phyloP scores from a whole-genome alignment of 2,329 filamentous ascomycete species.

The Sarocladium oryzae region DNA sequence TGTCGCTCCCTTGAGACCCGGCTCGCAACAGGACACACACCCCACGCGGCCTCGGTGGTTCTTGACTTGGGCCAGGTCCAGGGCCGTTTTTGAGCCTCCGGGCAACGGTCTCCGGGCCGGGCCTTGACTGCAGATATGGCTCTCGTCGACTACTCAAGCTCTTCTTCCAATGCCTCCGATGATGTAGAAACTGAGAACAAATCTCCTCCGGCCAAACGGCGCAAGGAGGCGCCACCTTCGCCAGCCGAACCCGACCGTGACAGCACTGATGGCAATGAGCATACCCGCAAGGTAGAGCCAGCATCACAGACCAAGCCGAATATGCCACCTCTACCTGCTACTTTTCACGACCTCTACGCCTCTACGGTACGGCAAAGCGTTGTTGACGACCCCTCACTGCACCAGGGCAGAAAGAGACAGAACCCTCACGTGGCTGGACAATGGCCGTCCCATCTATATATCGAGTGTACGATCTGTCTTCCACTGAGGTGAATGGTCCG shows the following conservation, averaged over 20 bases:
- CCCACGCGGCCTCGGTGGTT: neutral
- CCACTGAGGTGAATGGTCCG: neutral
- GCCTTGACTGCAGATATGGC: conserved; percentile 37
- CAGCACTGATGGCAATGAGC: neutral
- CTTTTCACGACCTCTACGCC: conserved; percentile 87
- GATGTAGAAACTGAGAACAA: conserved; percentile 17
- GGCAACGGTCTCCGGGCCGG: neutral
- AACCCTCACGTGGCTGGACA: conserved; percentile 81
- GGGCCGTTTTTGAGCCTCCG: neutral
- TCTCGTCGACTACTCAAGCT: conserved; percentile 61
- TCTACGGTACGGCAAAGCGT: conserved; percentile 71
- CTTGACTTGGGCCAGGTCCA: neutral
- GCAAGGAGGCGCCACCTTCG: conserved; percentile 19
- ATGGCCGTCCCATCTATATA: conserved; percentile 89
- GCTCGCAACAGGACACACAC: neutral
- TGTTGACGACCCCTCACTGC: conserved; percentile 74
- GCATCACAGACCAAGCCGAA: no score
- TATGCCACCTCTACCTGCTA: conserved; percentile 68
- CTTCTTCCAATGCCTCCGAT: conserved; percentile 19
- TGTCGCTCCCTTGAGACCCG: neutral
- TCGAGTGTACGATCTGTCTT: conserved; percentile 63
- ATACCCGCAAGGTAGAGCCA: no score
- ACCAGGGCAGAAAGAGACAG: conserved; percentile 75
- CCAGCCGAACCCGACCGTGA: neutral
- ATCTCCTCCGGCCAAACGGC: conserved; percentile 29